Percentiles rank a stretch among this genome's conserved stretches.
phyloP scores from a whole-genome alignment of 176 grass and related monocot genomes.

The Alopecurus myosuroides region DNA sequence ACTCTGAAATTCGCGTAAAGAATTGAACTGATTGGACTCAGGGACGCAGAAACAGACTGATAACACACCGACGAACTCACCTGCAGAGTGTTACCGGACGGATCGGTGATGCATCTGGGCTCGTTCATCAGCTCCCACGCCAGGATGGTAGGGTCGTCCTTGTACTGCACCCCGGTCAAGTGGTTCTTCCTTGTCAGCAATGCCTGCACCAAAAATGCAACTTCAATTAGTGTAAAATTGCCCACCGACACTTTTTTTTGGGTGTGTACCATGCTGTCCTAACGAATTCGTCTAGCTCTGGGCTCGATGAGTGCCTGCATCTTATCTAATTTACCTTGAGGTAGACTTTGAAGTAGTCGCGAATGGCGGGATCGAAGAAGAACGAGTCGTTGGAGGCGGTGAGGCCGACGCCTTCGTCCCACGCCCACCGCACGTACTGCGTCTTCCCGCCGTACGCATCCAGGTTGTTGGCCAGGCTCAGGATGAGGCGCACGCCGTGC shows the following conservation, averaged over 20 bases:
- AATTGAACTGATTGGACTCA: too few relatives aligned
- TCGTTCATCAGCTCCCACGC: slow-evolving; percentile 99
- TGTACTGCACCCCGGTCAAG: slow-evolving; percentile 78
- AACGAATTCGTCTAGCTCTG: neutral
- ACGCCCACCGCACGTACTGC: slow-evolving; percentile 95
- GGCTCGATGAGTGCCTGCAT: neutral
- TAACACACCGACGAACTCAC: slow-evolving; percentile 35
- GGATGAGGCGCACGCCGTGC: slow-evolving; percentile 66
- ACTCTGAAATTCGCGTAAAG: neutral
- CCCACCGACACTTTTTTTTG: slow-evolving; percentile 33
- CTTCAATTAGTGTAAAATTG: neutral
- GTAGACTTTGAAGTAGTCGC: slow-evolving; percentile 90
- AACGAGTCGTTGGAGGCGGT: slow-evolving; percentile 93
- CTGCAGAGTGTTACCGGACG: slow-evolving; percentile 81
- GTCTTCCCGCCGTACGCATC: slow-evolving; percentile 91
- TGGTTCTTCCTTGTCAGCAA: slow-evolving; percentile 91
- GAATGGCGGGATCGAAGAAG: slow-evolving; percentile 89
- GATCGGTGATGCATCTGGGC: slow-evolving; percentile 80
- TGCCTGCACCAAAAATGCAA: slow-evolving; percentile 35
- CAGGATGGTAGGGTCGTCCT: slow-evolving; percentile 90
- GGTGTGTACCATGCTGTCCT: neutral
- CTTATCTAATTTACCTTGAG: slow-evolving; percentile 64
- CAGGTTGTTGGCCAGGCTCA: slow-evolving; percentile 84
- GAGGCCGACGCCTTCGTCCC: slow-evolving; percentile 83
- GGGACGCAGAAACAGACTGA: too few relatives aligned